Evolutionary conservation across 805 yeast genomes (phyloP).

Genomic region (Saturnispora diversa): DNA sequence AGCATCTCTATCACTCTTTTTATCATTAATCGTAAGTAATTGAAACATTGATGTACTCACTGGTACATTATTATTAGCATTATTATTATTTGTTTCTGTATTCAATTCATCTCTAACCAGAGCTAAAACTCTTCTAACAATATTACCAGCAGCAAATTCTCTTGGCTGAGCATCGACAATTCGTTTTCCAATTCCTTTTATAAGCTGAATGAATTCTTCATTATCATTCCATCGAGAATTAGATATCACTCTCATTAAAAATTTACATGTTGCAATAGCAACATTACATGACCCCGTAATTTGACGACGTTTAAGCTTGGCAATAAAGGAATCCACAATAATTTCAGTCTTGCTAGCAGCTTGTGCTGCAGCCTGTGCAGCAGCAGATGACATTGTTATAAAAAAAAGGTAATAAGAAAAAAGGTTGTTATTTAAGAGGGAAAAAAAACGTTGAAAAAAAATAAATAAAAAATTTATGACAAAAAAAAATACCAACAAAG

Average conservation of each 20-base stretch:
- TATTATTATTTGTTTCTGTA: conserved; percentile 25
- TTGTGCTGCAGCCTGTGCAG: conserved; percentile 10
- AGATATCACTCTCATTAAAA: conserved; percentile 80
- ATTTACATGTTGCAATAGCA: conserved; percentile 81
- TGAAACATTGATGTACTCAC: conserved; percentile 83
- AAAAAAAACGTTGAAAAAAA: not conserved
- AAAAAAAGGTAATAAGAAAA: no score
- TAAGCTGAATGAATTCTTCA: conserved; percentile 60
- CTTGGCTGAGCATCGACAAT: conserved; percentile 79
- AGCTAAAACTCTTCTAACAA: conserved; percentile 81
- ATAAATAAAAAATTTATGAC: not conserved
- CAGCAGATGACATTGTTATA: conserved; percentile 6
- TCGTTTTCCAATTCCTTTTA: conserved; percentile 64
- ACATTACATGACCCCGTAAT: conserved; percentile 71
- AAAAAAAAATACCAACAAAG: no score
- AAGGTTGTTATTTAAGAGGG: not conserved
- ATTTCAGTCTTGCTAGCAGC: conserved; percentile 25
- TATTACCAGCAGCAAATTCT: conserved; percentile 83
- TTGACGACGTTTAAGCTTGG: conserved; percentile 74
- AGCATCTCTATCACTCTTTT: conserved; percentile 12
- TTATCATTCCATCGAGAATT: conserved; percentile 81
- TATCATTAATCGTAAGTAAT: conserved; percentile 47
- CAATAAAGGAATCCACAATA: conserved; percentile 28
- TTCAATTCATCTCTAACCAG: conserved; percentile 80
- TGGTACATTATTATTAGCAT: conserved; percentile 30